These are phyloP conservation scores for Physaria fendleri DNA, from an alignment of 345 rosid genomes.

Conservation along the genomic window DNA sequence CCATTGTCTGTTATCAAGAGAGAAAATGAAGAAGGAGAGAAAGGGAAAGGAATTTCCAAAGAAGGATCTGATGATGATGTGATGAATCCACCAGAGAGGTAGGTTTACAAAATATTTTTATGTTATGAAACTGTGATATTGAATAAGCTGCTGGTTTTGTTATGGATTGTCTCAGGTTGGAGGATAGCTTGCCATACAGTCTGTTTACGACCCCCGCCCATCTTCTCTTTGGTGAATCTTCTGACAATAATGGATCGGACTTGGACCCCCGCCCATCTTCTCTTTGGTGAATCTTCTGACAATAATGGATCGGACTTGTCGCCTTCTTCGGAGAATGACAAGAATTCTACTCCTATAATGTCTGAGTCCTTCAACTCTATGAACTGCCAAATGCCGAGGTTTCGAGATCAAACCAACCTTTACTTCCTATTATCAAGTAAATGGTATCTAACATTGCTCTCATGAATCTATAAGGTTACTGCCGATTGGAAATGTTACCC, in stretches of 20 bases:
- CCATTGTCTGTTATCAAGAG: slow-evolving; percentile 22
- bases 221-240: slow-evolving; percentile 30
- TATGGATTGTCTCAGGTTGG: slow-evolving; percentile 19
- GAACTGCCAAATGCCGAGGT: slow-evolving; percentile 85
- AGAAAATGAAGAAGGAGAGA: slow-evolving; percentile 19
- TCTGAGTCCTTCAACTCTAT: slow-evolving; percentile 42
- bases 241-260: slow-evolving; percentile 22
- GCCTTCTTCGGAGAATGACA: slow-evolving; percentile 35
- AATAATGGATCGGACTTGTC: slow-evolving; percentile 27
- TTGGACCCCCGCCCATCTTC: slow-evolving; percentile 27
- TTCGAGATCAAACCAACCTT: background rate
- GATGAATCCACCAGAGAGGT: slow-evolving; percentile 31
- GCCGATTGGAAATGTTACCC: slow-evolving; percentile 50
- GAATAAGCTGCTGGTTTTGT: background rate
- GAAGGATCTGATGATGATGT: slow-evolving; percentile 34
- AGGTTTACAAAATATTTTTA: background rate
- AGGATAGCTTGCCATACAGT: slow-evolving; percentile 33
- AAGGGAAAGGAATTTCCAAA: slow-evolving; percentile 27
- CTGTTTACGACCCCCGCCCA: slow-evolving; percentile 27
- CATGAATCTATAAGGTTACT: slow-evolving; percentile 29
- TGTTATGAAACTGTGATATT: background rate
- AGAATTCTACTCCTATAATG: slow-evolving; percentile 33
- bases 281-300: slow-evolving; percentile 30
- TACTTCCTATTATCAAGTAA: background rate
- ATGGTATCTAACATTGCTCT: slow-evolving; percentile 3